phyloP scores from a whole-genome alignment of 2,329 filamentous ascomycete genomes.

The Coleophoma crateriformis region DNA sequence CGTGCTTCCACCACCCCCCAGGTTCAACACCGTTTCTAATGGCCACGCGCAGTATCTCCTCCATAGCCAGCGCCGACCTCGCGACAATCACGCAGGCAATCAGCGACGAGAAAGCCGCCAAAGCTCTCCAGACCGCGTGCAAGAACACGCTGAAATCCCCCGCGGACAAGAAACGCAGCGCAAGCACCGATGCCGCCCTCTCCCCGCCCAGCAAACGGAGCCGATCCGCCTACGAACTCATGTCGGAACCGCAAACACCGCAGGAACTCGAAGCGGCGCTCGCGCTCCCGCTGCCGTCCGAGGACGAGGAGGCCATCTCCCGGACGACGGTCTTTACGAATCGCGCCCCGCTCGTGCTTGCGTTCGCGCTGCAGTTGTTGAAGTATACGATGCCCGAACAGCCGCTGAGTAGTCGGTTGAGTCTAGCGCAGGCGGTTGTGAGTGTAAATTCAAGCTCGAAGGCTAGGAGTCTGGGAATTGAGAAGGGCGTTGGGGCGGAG shows the following conservation, averaged over 20 bases:
- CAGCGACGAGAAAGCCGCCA: constrained; percentile 24
- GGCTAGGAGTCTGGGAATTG: constrained; percentile 69
- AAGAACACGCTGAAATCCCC: constrained; percentile 15
- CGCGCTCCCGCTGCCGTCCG: constrained; percentile 45
- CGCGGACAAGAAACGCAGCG: constrained; percentile 15
- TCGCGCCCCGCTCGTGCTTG: constrained; percentile 74
- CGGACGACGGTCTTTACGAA: constrained; percentile 63
- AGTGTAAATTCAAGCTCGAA: constrained; percentile 76
- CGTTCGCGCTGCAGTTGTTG: constrained; percentile 69
- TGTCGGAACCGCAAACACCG: constrained; percentile 30
- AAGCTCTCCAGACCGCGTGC: constrained; percentile 22
- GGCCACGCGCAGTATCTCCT: constrained; percentile 17
- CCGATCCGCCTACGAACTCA: constrained; percentile 22
- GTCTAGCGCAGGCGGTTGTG: constrained; percentile 77
- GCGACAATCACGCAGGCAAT: constrained; percentile 15
- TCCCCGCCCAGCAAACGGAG: constrained; percentile 17
- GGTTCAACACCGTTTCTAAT: constrained; percentile 4
- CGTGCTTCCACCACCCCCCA: not conserved
- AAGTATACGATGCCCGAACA: constrained; percentile 83
- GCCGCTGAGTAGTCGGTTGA: constrained; percentile 76
- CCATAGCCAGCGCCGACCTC: constrained; percentile 19
- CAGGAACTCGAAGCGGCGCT: constrained; percentile 59
- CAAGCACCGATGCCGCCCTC: constrained; percentile 6
- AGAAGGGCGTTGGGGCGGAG: constrained; percentile 56
- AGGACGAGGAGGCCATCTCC: constrained; percentile 54